Evolutionary conservation across 148 eudicot species (phyloP).

Genomic region (Cornus kousa): DNA sequence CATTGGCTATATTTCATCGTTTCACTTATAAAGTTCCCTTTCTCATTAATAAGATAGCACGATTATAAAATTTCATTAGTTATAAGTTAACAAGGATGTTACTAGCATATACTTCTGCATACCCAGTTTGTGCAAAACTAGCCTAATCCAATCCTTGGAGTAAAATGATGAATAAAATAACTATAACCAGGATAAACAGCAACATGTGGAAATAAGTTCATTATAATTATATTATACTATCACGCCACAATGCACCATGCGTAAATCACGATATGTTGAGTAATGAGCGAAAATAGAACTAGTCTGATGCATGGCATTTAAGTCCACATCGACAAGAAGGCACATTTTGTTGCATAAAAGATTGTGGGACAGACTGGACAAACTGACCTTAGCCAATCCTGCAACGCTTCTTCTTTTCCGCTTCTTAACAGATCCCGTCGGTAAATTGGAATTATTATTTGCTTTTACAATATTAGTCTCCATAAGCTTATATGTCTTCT

Average conservation of each 20-base stretch:
- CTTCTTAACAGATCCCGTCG: conserved; percentile 45
- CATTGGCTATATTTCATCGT: neutral
- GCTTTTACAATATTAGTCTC: conserved; percentile 27
- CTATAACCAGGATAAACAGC: neutral
- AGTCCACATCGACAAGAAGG: neutral
- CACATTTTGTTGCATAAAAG: neutral
- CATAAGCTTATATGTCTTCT: conserved; percentile 36
- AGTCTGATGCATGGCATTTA: neutral
- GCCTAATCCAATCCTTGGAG: neutral
- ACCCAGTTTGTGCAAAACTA: too few species aligned
- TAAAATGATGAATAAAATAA: neutral
- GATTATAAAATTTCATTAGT: neutral
- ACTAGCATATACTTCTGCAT: neutral
- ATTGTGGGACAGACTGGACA: neutral
- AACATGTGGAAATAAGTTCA: neutral
- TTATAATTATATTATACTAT: neutral
- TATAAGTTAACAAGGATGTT: neutral
- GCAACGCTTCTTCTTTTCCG: conserved; percentile 53
- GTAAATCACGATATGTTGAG: neutral
- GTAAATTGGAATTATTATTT: conserved; percentile 36
- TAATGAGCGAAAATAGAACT: neutral
- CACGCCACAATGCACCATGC: neutral
- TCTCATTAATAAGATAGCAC: neutral
- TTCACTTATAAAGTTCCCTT: neutral
- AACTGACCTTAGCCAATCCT: conserved; percentile 78